A percentile compares a stretch with the other conserved stretches of the same genome.
Evolutionary conservation across 108 stramenopile species (phyloP).

Genomic region (Cyclotella distinguenda): DNA sequence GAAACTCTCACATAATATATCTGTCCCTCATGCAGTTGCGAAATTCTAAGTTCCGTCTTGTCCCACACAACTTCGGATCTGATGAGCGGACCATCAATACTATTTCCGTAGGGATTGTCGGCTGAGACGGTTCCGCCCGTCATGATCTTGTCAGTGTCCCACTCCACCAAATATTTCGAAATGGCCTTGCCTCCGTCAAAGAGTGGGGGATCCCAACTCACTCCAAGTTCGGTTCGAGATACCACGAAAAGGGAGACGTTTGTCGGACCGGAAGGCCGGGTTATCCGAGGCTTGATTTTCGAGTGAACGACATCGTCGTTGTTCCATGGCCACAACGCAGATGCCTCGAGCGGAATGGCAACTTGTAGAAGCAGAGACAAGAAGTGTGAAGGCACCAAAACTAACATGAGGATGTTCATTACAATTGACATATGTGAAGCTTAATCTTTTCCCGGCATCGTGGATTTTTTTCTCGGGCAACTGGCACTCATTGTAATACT

Average conservation of each 20-base stretch:
- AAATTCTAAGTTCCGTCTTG: slow-evolving; percentile 41
- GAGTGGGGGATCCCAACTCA: slow-evolving; percentile 51
- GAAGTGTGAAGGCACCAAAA: neutral
- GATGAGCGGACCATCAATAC: slow-evolving; percentile 35
- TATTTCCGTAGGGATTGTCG: slow-evolving; percentile 36
- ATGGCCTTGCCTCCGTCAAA: slow-evolving; percentile 58
- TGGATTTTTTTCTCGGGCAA: neutral
- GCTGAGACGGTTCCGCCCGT: slow-evolving; percentile 30
- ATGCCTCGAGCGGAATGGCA: slow-evolving; percentile 11
- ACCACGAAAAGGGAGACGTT: slow-evolving; percentile 54
- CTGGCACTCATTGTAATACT: neutral
- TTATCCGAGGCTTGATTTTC: slow-evolving; percentile 39
- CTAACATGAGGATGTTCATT: neutral
- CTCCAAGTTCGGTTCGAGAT: slow-evolving; percentile 55
- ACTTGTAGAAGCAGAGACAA: slow-evolving; percentile 9
- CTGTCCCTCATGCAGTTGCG: slow-evolving; percentile 39
- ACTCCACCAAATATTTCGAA: slow-evolving; percentile 69
- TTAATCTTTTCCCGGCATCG: neutral
- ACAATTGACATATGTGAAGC: neutral
- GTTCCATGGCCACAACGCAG: slow-evolving; percentile 31
- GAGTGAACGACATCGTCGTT: slow-evolving; percentile 3
- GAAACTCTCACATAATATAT: slow-evolving; percentile 58
- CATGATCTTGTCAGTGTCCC: slow-evolving; percentile 54
- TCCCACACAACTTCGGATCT: slow-evolving; percentile 43
- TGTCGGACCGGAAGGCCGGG: slow-evolving; percentile 45